phyloP scores from a whole-genome alignment of 2,329 filamentous ascomycete species.

The Ophidiomyces ophidiicola region DNA sequence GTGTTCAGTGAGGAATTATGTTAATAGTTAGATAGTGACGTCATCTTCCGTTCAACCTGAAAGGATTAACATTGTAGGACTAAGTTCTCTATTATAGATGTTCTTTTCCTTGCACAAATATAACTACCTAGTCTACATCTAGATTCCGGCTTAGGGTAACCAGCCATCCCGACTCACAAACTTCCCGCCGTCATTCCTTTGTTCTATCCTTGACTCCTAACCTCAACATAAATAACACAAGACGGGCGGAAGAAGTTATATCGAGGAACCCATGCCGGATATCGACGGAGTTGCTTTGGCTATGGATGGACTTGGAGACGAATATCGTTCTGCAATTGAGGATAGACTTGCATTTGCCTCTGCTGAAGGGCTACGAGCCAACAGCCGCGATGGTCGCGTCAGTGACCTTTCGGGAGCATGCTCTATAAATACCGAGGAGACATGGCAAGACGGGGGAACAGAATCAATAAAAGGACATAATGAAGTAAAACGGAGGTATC shows the following conservation, averaged over 20 bases:
- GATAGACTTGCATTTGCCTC: neutral
- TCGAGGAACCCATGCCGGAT: conserved; percentile 10
- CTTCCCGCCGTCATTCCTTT: no score
- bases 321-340: neutral
- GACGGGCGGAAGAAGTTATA: neutral
- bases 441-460: conserved; percentile 9
- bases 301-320: conserved; percentile 4
- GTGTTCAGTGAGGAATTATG: no score
- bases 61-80: no score
- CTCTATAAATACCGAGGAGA: conserved; percentile 4
- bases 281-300: conserved; percentile 9
- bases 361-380: neutral
- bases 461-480: neutral
- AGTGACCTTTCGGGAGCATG: neutral
- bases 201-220: no score
- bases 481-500: neutral
- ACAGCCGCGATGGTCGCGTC: neutral
- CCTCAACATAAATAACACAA: no score
- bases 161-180: no score
- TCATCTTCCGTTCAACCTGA: no score
- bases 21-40: no score
- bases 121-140: no score
- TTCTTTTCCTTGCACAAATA: no score
- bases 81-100: no score
- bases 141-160: no score